These are phyloP conservation scores for Xylaria telfairii DNA, from an alignment of 495 filamentous ascomycete genomes.

Conservation along the genomic window DNA sequence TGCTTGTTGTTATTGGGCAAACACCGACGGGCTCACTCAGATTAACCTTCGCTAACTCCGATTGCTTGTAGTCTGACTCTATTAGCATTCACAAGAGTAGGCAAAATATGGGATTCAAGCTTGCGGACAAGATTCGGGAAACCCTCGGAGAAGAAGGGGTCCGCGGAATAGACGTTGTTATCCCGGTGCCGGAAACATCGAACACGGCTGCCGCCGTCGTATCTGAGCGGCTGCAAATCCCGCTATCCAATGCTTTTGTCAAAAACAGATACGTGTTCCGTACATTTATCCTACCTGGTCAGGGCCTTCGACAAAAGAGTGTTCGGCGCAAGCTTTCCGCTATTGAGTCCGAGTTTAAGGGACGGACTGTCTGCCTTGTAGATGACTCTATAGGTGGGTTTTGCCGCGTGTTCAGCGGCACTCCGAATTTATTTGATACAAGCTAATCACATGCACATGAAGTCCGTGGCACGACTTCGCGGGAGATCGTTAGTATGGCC, in stretches of 20 bases:
- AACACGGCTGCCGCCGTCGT: conserved; percentile 85
- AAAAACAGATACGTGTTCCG: conserved; percentile 98
- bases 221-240: conserved; percentile 76
- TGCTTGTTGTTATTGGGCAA: background rate
- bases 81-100: conserved; percentile 89
- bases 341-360: conserved; percentile 86
- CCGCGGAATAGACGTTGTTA: conserved; percentile 88
- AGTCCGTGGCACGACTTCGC: conserved; percentile 87
- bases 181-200: conserved; percentile 86
- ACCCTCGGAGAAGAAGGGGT: conserved; percentile 76
- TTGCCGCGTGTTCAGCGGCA: too few species aligned
- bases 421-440: background rate
- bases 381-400: conserved; percentile 76
- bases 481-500: conserved; percentile 91
- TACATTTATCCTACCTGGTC: conserved; percentile 75
- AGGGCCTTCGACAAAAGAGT: conserved; percentile 80
- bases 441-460: background rate
- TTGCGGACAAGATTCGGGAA: conserved; percentile 78
- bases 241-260: conserved; percentile 71
- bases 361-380: conserved; percentile 82
- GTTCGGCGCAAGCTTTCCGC: conserved; percentile 81
- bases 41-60: background rate
- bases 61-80: conserved; percentile 69
- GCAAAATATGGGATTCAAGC: conserved; percentile 89
- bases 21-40: background rate